These are phyloP conservation scores for Monilinia aucupariae DNA, from an alignment of 2,329 filamentous ascomycete species.

Conservation along the genomic window DNA sequence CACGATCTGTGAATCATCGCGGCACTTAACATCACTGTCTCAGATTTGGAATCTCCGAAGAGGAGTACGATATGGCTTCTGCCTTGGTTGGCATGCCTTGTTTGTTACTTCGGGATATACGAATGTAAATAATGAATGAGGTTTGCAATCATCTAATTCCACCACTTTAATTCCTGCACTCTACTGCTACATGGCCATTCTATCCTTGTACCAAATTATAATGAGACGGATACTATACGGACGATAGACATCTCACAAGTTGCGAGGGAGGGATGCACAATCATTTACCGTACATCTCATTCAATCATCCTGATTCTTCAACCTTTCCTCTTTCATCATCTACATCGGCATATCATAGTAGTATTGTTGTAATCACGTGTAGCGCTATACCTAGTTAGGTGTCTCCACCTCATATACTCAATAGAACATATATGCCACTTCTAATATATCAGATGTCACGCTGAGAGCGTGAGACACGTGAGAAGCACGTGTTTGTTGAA, in stretches of 20 bases:
- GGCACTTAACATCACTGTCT: slow-evolving; percentile 12
- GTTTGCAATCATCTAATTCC: not conserved
- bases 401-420: too few species aligned
- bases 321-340: slow-evolving; percentile 4
- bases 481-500: too few species aligned
- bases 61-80: not conserved
- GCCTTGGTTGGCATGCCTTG: not conserved
- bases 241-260: not conserved
- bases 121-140: not conserved
- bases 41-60: not conserved
- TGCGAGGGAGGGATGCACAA: not conserved
- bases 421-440: too few species aligned
- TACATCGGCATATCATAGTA: not conserved
- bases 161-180: slow-evolving; percentile 9
- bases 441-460: too few species aligned
- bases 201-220: not conserved
- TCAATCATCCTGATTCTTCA: not conserved
- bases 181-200: not conserved
- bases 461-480: too few species aligned
- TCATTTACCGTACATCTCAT: not conserved
- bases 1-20: not conserved
- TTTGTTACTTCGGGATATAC: slow-evolving; percentile 1
- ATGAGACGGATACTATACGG: not conserved
- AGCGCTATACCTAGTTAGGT: too few species aligned
- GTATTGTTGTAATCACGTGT: too few species aligned